A percentile compares a stretch with the other conserved stretches of the same genome.
These are phyloP conservation scores for Fusarium redolens DNA, from an alignment of 2,329 filamentous ascomycete genomes.

Conservation along the genomic window DNA sequence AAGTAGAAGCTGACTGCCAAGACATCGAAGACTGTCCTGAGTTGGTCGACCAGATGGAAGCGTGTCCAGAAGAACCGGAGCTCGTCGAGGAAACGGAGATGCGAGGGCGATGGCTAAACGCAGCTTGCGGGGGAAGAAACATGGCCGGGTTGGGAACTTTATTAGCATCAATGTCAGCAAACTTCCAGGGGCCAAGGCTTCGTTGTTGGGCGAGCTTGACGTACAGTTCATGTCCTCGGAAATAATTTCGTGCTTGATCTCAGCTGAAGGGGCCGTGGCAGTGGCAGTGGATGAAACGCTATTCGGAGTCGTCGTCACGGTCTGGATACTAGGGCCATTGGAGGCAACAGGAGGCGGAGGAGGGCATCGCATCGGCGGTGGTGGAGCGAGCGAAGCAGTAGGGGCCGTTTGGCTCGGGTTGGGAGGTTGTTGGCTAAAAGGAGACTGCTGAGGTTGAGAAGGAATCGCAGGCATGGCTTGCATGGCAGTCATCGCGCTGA, in stretches of 20 bases:
- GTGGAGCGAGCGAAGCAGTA: slow-evolving; percentile 40
- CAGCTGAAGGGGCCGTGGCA: slow-evolving; percentile 39
- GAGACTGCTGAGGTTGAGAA: slow-evolving; percentile 36
- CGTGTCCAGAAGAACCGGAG: slow-evolving; percentile 61
- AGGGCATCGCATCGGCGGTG: slow-evolving; percentile 50
- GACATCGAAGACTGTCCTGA: slow-evolving; percentile 55
- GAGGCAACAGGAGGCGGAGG: slow-evolving; percentile 46
- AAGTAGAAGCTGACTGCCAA: slow-evolving; percentile 51
- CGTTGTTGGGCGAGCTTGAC: slow-evolving; percentile 25
- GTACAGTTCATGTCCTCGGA: slow-evolving; percentile 45
- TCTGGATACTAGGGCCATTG: slow-evolving; percentile 34
- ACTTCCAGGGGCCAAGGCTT: not conserved
- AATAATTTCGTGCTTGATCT: slow-evolving; percentile 48
- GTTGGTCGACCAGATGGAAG: slow-evolving; percentile 59
- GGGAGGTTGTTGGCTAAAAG: slow-evolving; percentile 23
- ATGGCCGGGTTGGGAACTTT: slow-evolving; percentile 43
- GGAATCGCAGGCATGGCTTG: slow-evolving; percentile 23
- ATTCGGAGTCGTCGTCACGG: slow-evolving; percentile 34
- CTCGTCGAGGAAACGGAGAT: slow-evolving; percentile 63
- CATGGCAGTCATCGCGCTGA: slow-evolving; percentile 31
- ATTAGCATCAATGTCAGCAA: slow-evolving; percentile 25
- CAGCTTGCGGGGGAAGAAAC: slow-evolving; percentile 52
- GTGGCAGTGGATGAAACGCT: slow-evolving; percentile 39
- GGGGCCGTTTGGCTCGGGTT: slow-evolving; percentile 38
- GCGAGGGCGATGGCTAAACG: slow-evolving; percentile 55